These are phyloP conservation scores for Diaporthe vaccinii DNA, from an alignment of 2,329 filamentous ascomycete species.

Conservation along the genomic window DNA sequence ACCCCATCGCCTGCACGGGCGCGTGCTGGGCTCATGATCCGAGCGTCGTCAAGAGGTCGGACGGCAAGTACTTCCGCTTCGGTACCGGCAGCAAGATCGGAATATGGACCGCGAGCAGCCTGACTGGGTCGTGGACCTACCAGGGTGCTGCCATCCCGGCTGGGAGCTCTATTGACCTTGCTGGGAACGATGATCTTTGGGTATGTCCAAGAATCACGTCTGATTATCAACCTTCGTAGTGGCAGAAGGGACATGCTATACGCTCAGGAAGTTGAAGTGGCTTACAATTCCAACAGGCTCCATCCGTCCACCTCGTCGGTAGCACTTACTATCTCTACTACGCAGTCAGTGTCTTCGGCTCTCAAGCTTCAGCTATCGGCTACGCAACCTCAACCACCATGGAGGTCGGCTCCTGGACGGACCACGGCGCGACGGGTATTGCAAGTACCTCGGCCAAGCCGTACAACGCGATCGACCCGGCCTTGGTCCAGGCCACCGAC, in stretches of 20 bases:
- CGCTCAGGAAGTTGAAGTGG: background rate
- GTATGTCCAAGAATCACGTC: conserved; percentile 46
- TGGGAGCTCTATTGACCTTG: conserved; percentile 55
- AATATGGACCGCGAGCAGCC: conserved; percentile 49
- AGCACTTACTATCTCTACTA: conserved; percentile 77
- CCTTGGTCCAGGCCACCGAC: conserved; percentile 56
- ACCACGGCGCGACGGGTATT: conserved; percentile 64
- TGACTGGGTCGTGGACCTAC: conserved; percentile 58
- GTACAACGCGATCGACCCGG: conserved; percentile 69
- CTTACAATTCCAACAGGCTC: conserved; percentile 61
- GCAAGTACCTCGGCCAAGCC: conserved; percentile 51
- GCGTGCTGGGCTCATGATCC: conserved; percentile 55
- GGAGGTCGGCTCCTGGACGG: conserved; percentile 62
- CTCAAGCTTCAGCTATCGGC: conserved; percentile 73
- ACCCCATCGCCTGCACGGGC: conserved; percentile 53
- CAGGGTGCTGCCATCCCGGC: conserved; percentile 55
- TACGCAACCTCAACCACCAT: conserved; percentile 53
- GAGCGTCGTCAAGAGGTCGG: conserved; percentile 52
- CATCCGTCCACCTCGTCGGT: conserved; percentile 71
- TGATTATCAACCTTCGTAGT: background rate
- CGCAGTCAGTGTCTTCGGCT: conserved; percentile 73
- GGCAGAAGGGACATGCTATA: too few relatives aligned
- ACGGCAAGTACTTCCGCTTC: conserved; percentile 57
- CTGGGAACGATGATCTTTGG: conserved; percentile 59
- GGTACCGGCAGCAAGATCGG: conserved; percentile 54